Base-by-base conservation (phyloP, 1,284 basidiomycete genomes). In the Rhizoctonia solani region DNA sequence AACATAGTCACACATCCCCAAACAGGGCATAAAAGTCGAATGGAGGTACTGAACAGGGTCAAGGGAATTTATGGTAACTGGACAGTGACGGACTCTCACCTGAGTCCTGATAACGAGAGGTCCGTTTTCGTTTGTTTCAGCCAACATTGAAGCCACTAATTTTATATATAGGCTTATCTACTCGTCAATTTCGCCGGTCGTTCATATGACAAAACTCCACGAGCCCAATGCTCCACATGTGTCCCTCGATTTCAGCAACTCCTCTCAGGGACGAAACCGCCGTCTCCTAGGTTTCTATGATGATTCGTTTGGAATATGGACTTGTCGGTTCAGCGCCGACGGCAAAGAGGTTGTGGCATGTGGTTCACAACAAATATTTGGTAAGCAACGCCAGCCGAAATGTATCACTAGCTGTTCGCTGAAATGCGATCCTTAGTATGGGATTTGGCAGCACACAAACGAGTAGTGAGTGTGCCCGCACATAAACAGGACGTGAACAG, bases 1-100 rank as follows among this genome's bases (percentile, higher is more conserved):
- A 32, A 54, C 19, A 47, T 47, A n/a, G n/a, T 50, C 14, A 32
- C 19, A 25, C 19, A 50, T 32, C 44, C 32, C 27, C 13, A 41
- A 37, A 50, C 54, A 29, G 39, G 69, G 79, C 54, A 73, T 75
- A 16, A 83, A 68, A 87, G 89, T 0, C 87, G 83, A 19, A 84
- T 96, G 83, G 87, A 87, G 71, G 79, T 88, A 37, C 83, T 88
- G 72, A 93, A 95, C 76, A 86, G 85, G 0, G 90, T 96, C 55
- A 82, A 87, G 74, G 95, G 92, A 0, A 79, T 83, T 58, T 81
- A 85, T 34, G 90, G 90, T 6, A 80, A 85, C 34, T 97, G 95
- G 95, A 96, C 95, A 0, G 90, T 97, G 66, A 96, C 95, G 1
- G 96, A 99, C 77, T 94, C 93, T 13, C 93, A 98, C 76, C 80